Percentiles rank a stretch among this genome's conserved stretches.
These are phyloP conservation scores for Xanthoconium stramineum DNA, from an alignment of 768 basidiomycete species.

Conservation along the genomic window DNA sequence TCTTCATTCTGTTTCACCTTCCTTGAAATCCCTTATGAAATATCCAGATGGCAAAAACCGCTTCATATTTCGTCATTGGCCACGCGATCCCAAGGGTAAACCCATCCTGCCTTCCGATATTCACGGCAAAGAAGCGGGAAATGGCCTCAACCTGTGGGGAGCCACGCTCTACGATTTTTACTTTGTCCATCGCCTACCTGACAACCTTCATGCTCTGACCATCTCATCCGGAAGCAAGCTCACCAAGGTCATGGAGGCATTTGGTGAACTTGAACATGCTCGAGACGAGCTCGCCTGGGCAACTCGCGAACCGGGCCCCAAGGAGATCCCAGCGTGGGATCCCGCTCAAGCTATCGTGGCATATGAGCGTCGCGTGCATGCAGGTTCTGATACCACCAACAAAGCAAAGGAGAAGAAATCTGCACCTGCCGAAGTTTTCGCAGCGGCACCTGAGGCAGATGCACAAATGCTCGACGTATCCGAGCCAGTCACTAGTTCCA, in stretches of 20 bases:
- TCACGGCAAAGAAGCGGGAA: conserved; percentile 21
- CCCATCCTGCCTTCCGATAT: conserved; percentile 3
- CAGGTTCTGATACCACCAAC: not conserved
- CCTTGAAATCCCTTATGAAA: too few species aligned
- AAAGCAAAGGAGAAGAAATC: not conserved
- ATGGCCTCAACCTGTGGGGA: conserved; percentile 23
- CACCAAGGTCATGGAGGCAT: conserved; percentile 11
- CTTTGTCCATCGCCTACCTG: conserved; percentile 8
- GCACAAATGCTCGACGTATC: not conserved
- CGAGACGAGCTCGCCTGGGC: conserved; percentile 20
- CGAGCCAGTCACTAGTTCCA: not conserved
- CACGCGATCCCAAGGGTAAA: conserved; percentile 26
- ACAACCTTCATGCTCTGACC: not conserved
- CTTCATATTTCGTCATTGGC: conserved; percentile 24
- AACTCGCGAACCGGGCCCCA: conserved; percentile 17
- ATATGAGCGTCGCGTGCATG: conserved; percentile 8
- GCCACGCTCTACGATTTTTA: conserved; percentile 32
- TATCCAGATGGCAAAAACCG: conserved; percentile 1
- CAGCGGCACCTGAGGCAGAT: not conserved
- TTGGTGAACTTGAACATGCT: conserved; percentile 20
- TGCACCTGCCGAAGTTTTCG: too few species aligned
- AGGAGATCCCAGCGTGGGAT: conserved; percentile 15
- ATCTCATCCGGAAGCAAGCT: conserved; percentile 24
- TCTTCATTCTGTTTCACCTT: conserved; percentile 4
- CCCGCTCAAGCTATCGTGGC: conserved; percentile 13